Evolutionary conservation across 1,284 basidiomycete genomes (phyloP).

Genomic region (Fomitopsis palustris): DNA sequence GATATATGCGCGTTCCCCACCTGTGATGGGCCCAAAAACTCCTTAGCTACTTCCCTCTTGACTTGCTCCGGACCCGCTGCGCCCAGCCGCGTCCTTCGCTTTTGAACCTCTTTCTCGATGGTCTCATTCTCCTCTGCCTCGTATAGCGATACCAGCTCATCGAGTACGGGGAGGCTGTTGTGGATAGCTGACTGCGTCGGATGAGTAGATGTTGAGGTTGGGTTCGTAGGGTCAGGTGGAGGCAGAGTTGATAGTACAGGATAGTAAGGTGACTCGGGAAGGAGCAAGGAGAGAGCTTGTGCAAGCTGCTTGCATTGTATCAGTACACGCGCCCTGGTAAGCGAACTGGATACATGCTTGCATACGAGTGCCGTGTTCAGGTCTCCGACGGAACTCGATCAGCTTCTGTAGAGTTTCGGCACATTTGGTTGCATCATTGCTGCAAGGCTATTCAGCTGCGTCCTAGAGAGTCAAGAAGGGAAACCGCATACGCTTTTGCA

Average conservation of each 20-base stretch:
- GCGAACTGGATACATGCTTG: conserved; percentile 42
- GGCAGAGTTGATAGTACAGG: conserved; percentile 65
- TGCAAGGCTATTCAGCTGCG: not conserved
- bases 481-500: conserved; percentile 48
- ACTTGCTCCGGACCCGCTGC: conserved; percentile 68
- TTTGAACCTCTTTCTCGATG: conserved; percentile 67
- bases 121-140: conserved; percentile 57
- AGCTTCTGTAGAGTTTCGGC: conserved; percentile 79
- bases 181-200: conserved; percentile 64
- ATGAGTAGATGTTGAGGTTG: conserved; percentile 56
- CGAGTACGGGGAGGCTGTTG: conserved; percentile 60
- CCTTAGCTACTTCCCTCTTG: conserved; percentile 61
- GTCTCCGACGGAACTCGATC: conserved; percentile 52
- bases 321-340: not conserved
- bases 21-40: conserved; percentile 58
- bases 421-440: conserved; percentile 76
- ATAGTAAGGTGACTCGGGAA: conserved; percentile 75
- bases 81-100: conserved; percentile 70
- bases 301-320: conserved; percentile 48
- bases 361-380: conserved; percentile 51
- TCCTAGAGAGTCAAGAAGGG: not conserved
- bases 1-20: conserved; percentile 31
- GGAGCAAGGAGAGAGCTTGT: conserved; percentile 62
- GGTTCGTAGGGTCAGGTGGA: conserved; percentile 73
- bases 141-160: conserved; percentile 62